Base-by-base conservation (phyloP, 78 protist genomes). In the Dictyostelium intermedium region DNA sequence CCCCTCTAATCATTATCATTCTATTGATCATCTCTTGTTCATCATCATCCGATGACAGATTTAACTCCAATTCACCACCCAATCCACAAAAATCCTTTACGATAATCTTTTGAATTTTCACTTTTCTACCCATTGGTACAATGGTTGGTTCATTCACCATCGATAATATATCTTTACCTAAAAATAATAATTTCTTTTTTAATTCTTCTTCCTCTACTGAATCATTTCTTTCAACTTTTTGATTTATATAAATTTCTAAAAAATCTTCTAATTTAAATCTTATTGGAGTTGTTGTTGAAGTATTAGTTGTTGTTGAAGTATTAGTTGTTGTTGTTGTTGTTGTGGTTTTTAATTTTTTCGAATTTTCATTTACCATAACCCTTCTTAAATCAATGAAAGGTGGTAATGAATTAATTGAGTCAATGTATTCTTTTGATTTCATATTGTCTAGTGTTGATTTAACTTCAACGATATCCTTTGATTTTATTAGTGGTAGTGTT, bases 51-150 rank as follows among this genome's bases (percentile, higher is more conserved):
- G 43, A 2, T 27, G 14, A 34, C 2, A 89, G 50, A 50, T 60
- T 72, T 20, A 89, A 23, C 23, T 39, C 35, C 4, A 89, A 80
- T 5, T 78, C 43, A 70, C 82, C 87, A 39, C 23, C 47, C 2
- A 89, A 27, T 14, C 94, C 76, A 80, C 82, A 39, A 80, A 89
- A 89, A 34, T 80, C 30, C 16, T 43, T 11, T 27, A 89, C 30
- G 1, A 27, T 74, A 23, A 89, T 81, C 18, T 66, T 63, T 53
- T 37, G 25, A 69, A 89, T 80, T 4, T 11, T 11, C 0, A 89
- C 94, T 27, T 80, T 89, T 80, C 94, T 89, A 2, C 94, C 94
- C 30, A 89, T n/a, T 18, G 94, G 94, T 70, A 60, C 77, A 34
- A 89, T 80, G 1, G 43, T n/a, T 18, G 50, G 50, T n/a, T 89